Base-by-base conservation (phyloP, 2,329 filamentous ascomycete species). In the Fusarium coffeatum region DNA sequence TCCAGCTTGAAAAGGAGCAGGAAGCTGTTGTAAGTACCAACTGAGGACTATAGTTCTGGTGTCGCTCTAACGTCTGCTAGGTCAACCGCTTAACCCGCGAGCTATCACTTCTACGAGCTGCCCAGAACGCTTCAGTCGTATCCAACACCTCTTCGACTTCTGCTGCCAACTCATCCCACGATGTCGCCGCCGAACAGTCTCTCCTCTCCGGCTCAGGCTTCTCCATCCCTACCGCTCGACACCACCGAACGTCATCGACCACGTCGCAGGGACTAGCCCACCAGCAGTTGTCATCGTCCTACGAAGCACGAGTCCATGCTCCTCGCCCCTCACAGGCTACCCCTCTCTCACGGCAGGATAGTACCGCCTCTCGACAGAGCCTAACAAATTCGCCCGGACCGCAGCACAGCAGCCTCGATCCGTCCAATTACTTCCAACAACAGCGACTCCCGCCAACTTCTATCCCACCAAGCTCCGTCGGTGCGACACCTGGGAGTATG, bases 51-150 rank as follows among this genome's bases (percentile, higher is more conserved):
- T 0, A 8, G 5, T 23, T 40, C 2, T 22, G 5, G 23, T 15
- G n/a, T 15, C 8, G 30, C 27, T 45, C 49, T 67, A n/a, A 62
- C 11, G 11, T 23, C 4, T 32, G 2, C 27, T 25, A 95, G 93
- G 93, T 98, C 65, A 98, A 98, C 82, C 93, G 95, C 34, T 86
- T 98, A 32, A 97, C 93, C 1, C 92, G 95, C 60, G 95, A 98
- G 78, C 89, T 98, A 37, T 90, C 91, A 18, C 85, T 93, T 55
- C 89, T 98, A n/a, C 92, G 94, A 57, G 86, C 87, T 30, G 87
- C 88, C 25, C 88, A 91, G 62, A 91, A 91, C 74, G 88, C 88
- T 9, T 91, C 89, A 0, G 88, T 89, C 30, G 87, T 85, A 7
- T 90, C 89, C 46, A 91, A 90, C 75, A 79, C 87, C n/a, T 91